These are phyloP conservation scores for Penicillium sp. DNA, from an alignment of 2,329 filamentous ascomycete genomes.

Conservation along the genomic window DNA sequence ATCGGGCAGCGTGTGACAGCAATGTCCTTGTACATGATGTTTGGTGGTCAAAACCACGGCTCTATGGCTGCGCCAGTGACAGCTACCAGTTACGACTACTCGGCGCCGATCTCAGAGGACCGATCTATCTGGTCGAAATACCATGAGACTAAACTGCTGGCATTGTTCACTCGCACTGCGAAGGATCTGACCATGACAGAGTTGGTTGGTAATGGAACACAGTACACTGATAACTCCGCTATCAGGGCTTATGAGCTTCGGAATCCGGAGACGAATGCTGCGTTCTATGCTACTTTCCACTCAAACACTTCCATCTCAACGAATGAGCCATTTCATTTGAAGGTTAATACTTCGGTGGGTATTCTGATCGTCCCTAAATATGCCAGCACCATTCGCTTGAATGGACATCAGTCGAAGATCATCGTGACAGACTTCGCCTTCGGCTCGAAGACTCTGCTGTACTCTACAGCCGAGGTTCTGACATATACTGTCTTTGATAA, in stretches of 20 bases:
- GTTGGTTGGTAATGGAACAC: slow-evolving; percentile 48
- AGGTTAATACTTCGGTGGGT: slow-evolving; percentile 57
- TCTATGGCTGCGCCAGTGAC: slow-evolving; percentile 57
- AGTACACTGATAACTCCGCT: slow-evolving; percentile 51
- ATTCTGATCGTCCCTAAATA: slow-evolving; percentile 54
- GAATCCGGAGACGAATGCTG: slow-evolving; percentile 56
- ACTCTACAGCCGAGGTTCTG: slow-evolving; percentile 57
- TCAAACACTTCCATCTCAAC: slow-evolving; percentile 52
- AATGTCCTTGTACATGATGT: slow-evolving; percentile 64
- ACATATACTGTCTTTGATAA: slow-evolving; percentile 52
- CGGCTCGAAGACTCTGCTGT: slow-evolving; percentile 52
- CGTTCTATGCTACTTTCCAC: slow-evolving; percentile 61
- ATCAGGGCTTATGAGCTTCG: slow-evolving; percentile 57
- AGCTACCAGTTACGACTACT: slow-evolving; percentile 63
- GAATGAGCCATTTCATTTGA: slow-evolving; percentile 54
- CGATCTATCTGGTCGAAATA: slow-evolving; percentile 59
- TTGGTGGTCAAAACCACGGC: slow-evolving; percentile 64
- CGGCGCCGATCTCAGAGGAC: slow-evolving; percentile 59
- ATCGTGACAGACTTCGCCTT: slow-evolving; percentile 59
- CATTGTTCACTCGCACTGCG: slow-evolving; percentile 59
- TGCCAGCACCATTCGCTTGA: slow-evolving; percentile 50
- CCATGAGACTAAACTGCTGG: slow-evolving; percentile 62
- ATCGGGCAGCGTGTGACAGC: slow-evolving; percentile 60
- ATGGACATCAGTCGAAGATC: slow-evolving; percentile 63
- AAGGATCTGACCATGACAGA: slow-evolving; percentile 57